Evolutionary conservation across 2,329 filamentous ascomycete genomes (phyloP).

Genomic region (Pezicula rhizophila): DNA sequence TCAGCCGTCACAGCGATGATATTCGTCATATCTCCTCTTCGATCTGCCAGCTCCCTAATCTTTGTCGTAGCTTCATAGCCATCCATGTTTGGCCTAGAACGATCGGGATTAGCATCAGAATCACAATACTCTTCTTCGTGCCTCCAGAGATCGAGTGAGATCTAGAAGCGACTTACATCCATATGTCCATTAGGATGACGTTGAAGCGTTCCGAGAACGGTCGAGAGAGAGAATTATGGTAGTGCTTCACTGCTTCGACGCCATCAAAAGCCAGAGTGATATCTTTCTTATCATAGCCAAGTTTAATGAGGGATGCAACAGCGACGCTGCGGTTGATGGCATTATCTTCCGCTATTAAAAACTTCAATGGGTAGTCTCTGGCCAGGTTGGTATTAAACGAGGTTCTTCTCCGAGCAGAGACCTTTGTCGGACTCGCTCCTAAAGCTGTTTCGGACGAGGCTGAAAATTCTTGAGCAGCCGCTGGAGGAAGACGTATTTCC

Average conservation of each 20-base stretch:
- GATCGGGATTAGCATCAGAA: too few species aligned
- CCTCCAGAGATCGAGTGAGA: too few species aligned
- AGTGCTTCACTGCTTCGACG: conserved; percentile 58
- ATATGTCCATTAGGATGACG: conserved; percentile 67
- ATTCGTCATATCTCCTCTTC: conserved; percentile 13
- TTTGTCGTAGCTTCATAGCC: conserved; percentile 62
- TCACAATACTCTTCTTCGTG: background rate
- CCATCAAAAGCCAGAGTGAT: conserved; percentile 64
- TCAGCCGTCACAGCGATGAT: conserved; percentile 51
- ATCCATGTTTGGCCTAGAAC: conserved; percentile 53
- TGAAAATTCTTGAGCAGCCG: background rate
- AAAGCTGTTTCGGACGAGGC: background rate
- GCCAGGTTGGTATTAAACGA: conserved; percentile 51
- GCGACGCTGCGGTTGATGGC: conserved; percentile 64
- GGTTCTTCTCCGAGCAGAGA: conserved; percentile 6
- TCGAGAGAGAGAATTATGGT: conserved; percentile 37
- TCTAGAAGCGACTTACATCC: conserved; percentile 44
- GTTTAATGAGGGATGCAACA: conserved; percentile 58
- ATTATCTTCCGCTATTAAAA: conserved; percentile 69
- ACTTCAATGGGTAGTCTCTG: conserved; percentile 54
- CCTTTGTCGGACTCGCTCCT: background rate
- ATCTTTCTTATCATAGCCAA: conserved; percentile 50
- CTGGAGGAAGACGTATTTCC: background rate
- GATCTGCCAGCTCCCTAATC: conserved; percentile 40
- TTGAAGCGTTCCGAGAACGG: conserved; percentile 40